Conservation (phyloP, 129 eudicot species). For the Lonicera japonica region DNA sequence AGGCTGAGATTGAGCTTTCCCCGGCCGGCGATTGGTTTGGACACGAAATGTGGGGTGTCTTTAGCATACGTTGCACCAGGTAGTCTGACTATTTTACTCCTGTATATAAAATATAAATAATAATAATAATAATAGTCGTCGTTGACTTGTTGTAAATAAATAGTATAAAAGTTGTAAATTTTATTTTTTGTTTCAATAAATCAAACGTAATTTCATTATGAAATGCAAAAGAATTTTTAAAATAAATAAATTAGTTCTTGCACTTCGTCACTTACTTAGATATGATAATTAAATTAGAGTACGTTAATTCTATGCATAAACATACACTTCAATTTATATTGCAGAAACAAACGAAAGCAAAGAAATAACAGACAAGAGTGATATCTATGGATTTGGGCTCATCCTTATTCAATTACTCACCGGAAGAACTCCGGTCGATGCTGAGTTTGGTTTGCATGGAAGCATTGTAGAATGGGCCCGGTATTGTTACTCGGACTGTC, state of each 20-base stretch:
- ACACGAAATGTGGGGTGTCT: conserved; percentile 41
- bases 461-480: conserved; percentile 79
- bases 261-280: no score
- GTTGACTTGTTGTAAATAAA: no score
- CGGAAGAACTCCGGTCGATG: conserved; percentile 45
- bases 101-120: no score
- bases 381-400: conserved; percentile 63
- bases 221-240: no score
- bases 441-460: conserved; percentile 51
- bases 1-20: conserved; percentile 38
- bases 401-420: conserved; percentile 69
- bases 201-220: no score
- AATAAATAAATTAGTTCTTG: no score
- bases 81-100: conserved; percentile 11
- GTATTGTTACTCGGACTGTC: conserved; percentile 90
- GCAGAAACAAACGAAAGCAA: conserved; percentile 60
- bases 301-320: neutral
- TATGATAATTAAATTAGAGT: no score
- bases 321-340: neutral
- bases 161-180: no score
- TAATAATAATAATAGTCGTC: no score
- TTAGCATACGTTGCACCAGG: conserved; percentile 72
- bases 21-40: conserved; percentile 14
- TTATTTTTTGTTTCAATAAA: no score
- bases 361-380: conserved; percentile 50